Evolutionary conservation across 805 yeast species (phyloP), one percentile per base, ranked within the genome.

Genomic region (Zygotorulaspora danielsina): DNA sequence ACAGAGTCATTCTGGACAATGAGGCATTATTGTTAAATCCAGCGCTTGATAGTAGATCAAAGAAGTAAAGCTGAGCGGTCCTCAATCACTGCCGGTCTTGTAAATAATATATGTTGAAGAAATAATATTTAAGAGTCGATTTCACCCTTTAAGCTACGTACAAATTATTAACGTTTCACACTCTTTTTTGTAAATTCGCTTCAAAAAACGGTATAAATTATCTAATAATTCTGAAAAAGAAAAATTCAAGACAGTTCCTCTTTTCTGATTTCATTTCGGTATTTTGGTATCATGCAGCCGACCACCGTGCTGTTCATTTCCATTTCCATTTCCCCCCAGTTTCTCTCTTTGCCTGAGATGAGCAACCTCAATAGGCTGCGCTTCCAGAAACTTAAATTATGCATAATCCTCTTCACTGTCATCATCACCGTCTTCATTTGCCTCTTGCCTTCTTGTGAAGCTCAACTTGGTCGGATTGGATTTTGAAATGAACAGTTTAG

Each of bases 1-100:
- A 93, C 78, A 80, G 78, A 63, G 87, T 93, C 55, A 73, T 90
- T 55, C 75, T 93, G 59, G 96, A 90, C 61, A 89, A 85, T 63
- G 95, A 86, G 66, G 82, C 97, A 19, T 78, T 93, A 64, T 74
- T 93, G 65, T 76, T 93, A 64, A 86, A 90, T 67, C 90, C 96
- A 7, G 79, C 84, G 28, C 72, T 82, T 36, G 97, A 90, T 65
- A 67, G 81, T 27, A 79, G 96, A 63, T 42, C 48, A 17, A 61
- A 55, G 51, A 55, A 59, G 45, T 60, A 32, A 41, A 22, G 6
- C 20, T 20, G 10, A 9, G 10, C 12, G 2, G 17, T 19, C 12
- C 6, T 19, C 13, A 24, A n/a, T 17, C 17, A 28, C 11, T n/a
- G 28, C n/a, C 9, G 16, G 16, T 19, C 43, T 32, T 39, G 43